Conservation (phyloP, 805 yeast species). For the Candida ficus region DNA sequence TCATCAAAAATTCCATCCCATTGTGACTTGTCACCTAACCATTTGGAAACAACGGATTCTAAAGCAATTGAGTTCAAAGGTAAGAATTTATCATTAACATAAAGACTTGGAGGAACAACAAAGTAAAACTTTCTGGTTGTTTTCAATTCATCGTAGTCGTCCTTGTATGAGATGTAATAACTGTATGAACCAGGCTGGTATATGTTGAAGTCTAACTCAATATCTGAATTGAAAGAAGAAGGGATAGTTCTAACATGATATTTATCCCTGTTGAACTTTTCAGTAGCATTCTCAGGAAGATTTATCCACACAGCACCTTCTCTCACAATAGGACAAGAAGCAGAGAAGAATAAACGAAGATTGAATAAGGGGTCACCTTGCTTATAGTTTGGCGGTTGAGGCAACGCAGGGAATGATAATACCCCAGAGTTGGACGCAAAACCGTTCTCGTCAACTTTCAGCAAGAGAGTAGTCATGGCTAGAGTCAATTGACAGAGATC, state of each 20-base stretch:
- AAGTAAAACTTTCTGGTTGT: constrained; percentile 64
- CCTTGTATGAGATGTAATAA: constrained; percentile 60
- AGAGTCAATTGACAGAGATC: not conserved
- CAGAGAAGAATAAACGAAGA: constrained; percentile 61
- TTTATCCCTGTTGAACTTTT: constrained; percentile 49
- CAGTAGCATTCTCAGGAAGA: constrained; percentile 44
- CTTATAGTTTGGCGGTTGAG: constrained; percentile 30
- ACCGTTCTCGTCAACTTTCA: constrained; percentile 31
- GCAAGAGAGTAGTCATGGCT: constrained; percentile 28
- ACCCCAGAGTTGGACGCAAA: constrained; percentile 34
- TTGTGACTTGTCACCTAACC: constrained; percentile 66
- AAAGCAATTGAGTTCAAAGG: constrained; percentile 76
- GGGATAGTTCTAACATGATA: constrained; percentile 48
- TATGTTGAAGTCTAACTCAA: constrained; percentile 54
- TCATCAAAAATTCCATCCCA: constrained; percentile 68
- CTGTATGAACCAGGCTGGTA: constrained; percentile 75
- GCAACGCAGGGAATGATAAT: constrained; percentile 33
- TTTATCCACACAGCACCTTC: constrained; percentile 73
- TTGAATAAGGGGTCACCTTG: constrained; percentile 40
- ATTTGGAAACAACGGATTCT: constrained; percentile 84
- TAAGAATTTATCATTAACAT: constrained; percentile 47
- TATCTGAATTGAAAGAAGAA: constrained; percentile 61
- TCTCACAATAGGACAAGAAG: constrained; percentile 68
- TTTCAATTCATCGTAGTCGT: constrained; percentile 28
- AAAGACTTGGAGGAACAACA: constrained; percentile 73